phyloP scores from a whole-genome alignment of 805 yeast genomes.

The Nakazawaea laoshanensis region DNA sequence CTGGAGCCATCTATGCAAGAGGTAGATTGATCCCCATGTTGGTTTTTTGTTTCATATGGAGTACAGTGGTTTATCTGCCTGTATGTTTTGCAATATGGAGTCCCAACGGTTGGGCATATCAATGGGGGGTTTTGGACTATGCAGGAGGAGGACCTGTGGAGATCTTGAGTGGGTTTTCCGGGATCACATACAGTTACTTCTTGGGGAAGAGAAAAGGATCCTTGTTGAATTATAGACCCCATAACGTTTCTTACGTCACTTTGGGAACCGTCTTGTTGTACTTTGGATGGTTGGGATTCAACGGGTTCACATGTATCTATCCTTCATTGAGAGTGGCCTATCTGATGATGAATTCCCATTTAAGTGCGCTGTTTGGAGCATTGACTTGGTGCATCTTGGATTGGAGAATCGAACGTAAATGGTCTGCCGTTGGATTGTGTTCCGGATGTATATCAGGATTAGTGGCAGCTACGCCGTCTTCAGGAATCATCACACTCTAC shows the following conservation, averaged over 20 bases:
- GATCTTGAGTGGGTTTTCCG: slow-evolving; percentile 84
- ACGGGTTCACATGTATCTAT: slow-evolving; percentile 79
- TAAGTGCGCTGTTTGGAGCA: slow-evolving; percentile 87
- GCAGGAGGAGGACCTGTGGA: slow-evolving; percentile 99
- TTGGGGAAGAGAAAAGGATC: slow-evolving; percentile 72
- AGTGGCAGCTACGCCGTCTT: slow-evolving; percentile 94
- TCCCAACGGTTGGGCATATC: slow-evolving; percentile 84
- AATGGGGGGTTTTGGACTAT: slow-evolving; percentile 89
- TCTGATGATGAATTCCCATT: slow-evolving; percentile 85
- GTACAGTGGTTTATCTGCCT: slow-evolving; percentile 89
- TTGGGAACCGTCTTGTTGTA: slow-evolving; percentile 82
- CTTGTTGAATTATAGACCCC: slow-evolving; percentile 86
- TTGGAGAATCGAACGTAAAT: slow-evolving; percentile 78
- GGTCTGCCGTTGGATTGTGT: slow-evolving; percentile 93
- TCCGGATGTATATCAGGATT: slow-evolving; percentile 94
- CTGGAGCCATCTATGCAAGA: slow-evolving; percentile 91
- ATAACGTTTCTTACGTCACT: slow-evolving; percentile 85
- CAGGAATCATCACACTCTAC: slow-evolving; percentile 88
- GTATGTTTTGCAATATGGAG: slow-evolving; percentile 97
- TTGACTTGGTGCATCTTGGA: slow-evolving; percentile 88
- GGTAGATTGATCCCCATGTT: slow-evolving; percentile 82
- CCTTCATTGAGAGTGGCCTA: slow-evolving; percentile 81
- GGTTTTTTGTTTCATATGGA: slow-evolving; percentile 79
- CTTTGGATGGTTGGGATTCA: slow-evolving; percentile 96
- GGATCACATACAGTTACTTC: slow-evolving; percentile 76